phyloP scores from a whole-genome alignment of 768 basidiomycete genomes.

The Lactarius quietus region DNA sequence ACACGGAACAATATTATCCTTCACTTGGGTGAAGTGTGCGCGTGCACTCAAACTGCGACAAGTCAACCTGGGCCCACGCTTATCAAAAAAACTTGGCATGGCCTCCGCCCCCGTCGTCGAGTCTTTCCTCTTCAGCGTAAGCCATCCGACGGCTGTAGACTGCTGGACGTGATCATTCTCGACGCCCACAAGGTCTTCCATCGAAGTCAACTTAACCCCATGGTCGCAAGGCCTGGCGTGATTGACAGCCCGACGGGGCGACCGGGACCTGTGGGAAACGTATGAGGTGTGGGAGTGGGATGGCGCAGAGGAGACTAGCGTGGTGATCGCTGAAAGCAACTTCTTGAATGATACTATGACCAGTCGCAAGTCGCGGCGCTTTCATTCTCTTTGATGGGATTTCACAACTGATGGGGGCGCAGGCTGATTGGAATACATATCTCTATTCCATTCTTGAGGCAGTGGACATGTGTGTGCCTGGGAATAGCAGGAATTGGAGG shows the following conservation, averaged over 20 bases:
- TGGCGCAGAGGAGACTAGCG: slow-evolving; percentile 54
- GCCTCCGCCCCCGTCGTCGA: slow-evolving; percentile 70
- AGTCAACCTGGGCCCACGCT: background rate
- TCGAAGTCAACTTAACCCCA: slow-evolving; percentile 56
- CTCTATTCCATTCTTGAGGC: slow-evolving; percentile 76
- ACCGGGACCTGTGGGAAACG: slow-evolving; percentile 81
- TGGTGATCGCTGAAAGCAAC: slow-evolving; percentile 81
- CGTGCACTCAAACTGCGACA: slow-evolving; percentile 33
- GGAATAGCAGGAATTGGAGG: slow-evolving; percentile 31
- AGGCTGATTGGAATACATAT: slow-evolving; percentile 86
- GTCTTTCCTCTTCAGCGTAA: slow-evolving; percentile 87
- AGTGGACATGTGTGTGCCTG: slow-evolving; percentile 63
- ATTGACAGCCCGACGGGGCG: slow-evolving; percentile 68
- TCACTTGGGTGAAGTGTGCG: slow-evolving; percentile 74
- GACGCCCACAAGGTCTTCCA: slow-evolving; percentile 69
- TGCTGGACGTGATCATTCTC: slow-evolving; percentile 86
- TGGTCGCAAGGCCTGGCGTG: slow-evolving; percentile 62
- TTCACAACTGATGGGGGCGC: background rate
- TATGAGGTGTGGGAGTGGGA: slow-evolving; percentile 96
- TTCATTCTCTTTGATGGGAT: background rate
- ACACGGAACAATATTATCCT: slow-evolving; percentile 86
- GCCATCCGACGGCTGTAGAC: slow-evolving; percentile 75
- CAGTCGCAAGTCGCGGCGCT: slow-evolving; percentile 53
- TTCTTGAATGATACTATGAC: slow-evolving; percentile 68
- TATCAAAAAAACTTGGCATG: background rate